Base-by-base conservation (phyloP, 495 filamentous ascomycete genomes). In the Daldinia concentrica region DNA sequence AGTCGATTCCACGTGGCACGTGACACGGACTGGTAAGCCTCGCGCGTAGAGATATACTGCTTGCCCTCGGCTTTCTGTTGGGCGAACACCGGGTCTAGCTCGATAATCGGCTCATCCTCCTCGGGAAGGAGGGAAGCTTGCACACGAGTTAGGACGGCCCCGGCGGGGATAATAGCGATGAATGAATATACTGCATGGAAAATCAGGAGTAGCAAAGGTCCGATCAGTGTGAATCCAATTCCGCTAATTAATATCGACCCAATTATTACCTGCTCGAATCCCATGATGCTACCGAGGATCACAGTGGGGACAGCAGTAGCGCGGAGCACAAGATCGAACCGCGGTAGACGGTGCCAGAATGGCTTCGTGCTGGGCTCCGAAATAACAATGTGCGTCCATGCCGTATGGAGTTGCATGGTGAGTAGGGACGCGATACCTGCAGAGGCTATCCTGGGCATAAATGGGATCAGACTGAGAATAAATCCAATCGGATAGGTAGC, bases 21-120 rank as follows among this genome's bases (percentile, higher is more conserved):
- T 75, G 87, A 87, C 72, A 92, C 90, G 15, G 84, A 87, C 58
- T 76, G 85, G 88, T 88, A 91, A 0, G 89, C 90, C 68, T 92
- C 88, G 8, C 83, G 65, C 72, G 91, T 84, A 43, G 86, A 81
- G 56, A 90, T 78, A 45, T 80, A 80, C 70, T 87, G 86, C 65
- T 78, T 82, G 32, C 89, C 90, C 68, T 58, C 39, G 3, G 19
- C 55, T 19, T 37, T 32, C 27, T 70, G 62, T 3, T 64, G 55
- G 9, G 34, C 54, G 36, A 78, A 71, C 4, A 50, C 43, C 29
- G 39, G 58, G 43, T 77, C 70, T 12, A 78, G 62, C 15, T 68
- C 45, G 4, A 77, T 50, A 37, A 78, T 66, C 1, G 62, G 55
- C 15, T 37, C 36, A 4, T 76, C 70, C 0, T 68, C 73, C 12